Evolutionary conservation across 2,329 filamentous ascomycete species (phyloP).

Genomic region (Cadophora gregata): DNA sequence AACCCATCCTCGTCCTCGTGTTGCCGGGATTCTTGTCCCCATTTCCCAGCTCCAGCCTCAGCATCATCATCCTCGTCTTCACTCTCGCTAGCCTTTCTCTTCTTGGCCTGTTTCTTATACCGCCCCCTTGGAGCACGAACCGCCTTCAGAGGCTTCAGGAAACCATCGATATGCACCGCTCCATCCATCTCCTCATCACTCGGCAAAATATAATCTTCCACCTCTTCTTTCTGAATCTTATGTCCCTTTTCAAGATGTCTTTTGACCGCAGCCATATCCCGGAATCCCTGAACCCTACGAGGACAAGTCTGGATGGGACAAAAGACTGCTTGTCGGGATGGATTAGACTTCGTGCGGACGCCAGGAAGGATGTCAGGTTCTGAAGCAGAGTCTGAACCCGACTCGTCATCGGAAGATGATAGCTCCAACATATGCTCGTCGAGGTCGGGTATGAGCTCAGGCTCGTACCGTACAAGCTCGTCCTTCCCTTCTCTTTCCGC

Average conservation of each 20-base stretch:
- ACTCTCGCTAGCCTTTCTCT: background rate
- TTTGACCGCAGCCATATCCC: conserved; percentile 45
- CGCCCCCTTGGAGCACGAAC: conserved; percentile 11
- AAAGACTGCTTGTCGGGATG: conserved; percentile 27
- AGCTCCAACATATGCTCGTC: conserved; percentile 11
- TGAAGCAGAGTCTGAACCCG: background rate
- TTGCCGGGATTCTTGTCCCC: background rate
- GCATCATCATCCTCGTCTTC: background rate
- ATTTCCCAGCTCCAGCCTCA: background rate
- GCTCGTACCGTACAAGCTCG: conserved; percentile 34
- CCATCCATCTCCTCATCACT: conserved; percentile 57
- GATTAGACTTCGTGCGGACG: background rate
- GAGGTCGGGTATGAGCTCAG: conserved; percentile 36
- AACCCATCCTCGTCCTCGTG: background rate
- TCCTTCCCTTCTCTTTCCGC: conserved; percentile 22
- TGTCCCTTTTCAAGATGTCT: conserved; percentile 56
- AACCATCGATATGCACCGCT: conserved; percentile 72
- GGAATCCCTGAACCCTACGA: conserved; percentile 47
- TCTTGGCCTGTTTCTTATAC: conserved; percentile 1
- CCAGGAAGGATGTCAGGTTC: background rate
- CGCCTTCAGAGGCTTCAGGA: conserved; percentile 59
- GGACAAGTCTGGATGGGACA: conserved; percentile 49
- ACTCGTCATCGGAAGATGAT: background rate
- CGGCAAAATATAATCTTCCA: conserved; percentile 52
- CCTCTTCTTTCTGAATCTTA: conserved; percentile 53